Conservation (phyloP, 805 yeast genomes). For the Hemisphaericaspora nanyangensis region DNA sequence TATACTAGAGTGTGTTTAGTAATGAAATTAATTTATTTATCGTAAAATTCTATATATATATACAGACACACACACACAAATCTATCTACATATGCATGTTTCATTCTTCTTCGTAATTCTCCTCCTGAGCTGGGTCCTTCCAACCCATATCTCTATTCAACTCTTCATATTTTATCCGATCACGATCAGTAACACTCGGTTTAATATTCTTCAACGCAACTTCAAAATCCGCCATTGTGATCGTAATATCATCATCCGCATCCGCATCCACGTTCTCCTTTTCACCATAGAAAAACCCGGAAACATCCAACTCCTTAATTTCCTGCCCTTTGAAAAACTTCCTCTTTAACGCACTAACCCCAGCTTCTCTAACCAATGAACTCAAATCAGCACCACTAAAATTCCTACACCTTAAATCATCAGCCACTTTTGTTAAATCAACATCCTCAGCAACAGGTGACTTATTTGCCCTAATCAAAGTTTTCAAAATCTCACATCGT, state of each 20-base stretch:
- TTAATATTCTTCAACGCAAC: slow-evolving; percentile 70
- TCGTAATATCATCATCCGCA: slow-evolving; percentile 42
- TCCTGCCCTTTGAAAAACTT: slow-evolving; percentile 51
- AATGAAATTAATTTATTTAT: too few relatives aligned
- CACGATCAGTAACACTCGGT: slow-evolving; percentile 88
- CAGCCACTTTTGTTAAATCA: slow-evolving; percentile 58
- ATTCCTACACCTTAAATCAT: slow-evolving; percentile 77
- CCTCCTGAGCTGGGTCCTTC: slow-evolving; percentile 43
- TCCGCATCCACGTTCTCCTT: slow-evolving; percentile 16
- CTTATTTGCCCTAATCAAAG: slow-evolving; percentile 65
- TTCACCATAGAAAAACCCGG: slow-evolving; percentile 23
- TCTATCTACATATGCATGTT: too few relatives aligned
- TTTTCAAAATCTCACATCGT: slow-evolving; percentile 74
- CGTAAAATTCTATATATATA: too few relatives aligned
- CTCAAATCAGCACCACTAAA: slow-evolving; percentile 96
- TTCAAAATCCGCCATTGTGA: slow-evolving; percentile 63
- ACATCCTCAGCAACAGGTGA: slow-evolving; percentile 72
- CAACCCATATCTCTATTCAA: slow-evolving; percentile 74
- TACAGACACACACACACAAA: too few relatives aligned
- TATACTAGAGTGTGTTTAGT: too few relatives aligned
- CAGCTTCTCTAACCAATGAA: slow-evolving; percentile 90
- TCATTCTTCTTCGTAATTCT: too few relatives aligned
- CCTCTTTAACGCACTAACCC: slow-evolving; percentile 78
- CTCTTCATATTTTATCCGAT: slow-evolving; percentile 70
- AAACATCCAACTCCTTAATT: slow-evolving; percentile 35